Evolutionary conservation across 2,329 filamentous ascomycete species (phyloP).

Genomic region (Colletotrichum echinochloae): DNA sequence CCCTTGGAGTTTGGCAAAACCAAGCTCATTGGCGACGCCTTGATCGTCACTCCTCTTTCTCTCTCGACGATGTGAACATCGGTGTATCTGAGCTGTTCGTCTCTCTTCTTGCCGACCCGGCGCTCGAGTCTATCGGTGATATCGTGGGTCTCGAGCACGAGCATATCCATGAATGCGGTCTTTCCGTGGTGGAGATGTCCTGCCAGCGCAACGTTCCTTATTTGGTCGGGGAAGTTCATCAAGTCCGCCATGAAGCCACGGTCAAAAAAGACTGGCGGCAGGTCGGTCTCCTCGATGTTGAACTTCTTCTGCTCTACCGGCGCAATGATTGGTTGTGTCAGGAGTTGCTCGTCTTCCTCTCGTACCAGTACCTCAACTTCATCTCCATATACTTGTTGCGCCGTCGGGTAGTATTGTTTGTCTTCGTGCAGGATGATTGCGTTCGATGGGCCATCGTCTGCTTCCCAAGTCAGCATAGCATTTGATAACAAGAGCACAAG

Average conservation of each 20-base stretch:
- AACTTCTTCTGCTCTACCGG: conserved; percentile 97
- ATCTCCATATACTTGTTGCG: conserved; percentile 91
- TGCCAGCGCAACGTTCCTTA: conserved; percentile 89
- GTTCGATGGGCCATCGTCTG: conserved; percentile 83
- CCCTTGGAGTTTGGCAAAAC: conserved; percentile 88
- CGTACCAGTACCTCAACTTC: conserved; percentile 97
- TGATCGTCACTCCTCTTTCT: conserved; percentile 90
- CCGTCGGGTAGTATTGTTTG: conserved; percentile 99
- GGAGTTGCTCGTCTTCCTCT: conserved; percentile 94
- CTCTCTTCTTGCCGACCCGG: conserved; percentile 81
- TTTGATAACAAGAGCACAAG: neutral
- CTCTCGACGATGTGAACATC: conserved; percentile 91
- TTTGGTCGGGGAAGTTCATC: conserved; percentile 96
- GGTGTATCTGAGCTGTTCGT: conserved; percentile 94
- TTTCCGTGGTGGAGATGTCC: conserved; percentile 98
- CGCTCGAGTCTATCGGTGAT: conserved; percentile 83
- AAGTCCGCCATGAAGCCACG: conserved; percentile 94
- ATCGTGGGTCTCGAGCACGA: conserved; percentile 95
- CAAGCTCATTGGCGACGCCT: conserved; percentile 93
- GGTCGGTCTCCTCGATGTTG: conserved; percentile 89
- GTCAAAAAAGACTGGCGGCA: conserved; percentile 89
- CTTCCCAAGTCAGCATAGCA: conserved; percentile 7
- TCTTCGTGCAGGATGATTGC: conserved; percentile 98
- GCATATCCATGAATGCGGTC: conserved; percentile 98
- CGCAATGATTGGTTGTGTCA: conserved; percentile 92